phyloP scores from a whole-genome alignment of 2,329 filamentous ascomycete genomes.

The Claviceps sp. region DNA sequence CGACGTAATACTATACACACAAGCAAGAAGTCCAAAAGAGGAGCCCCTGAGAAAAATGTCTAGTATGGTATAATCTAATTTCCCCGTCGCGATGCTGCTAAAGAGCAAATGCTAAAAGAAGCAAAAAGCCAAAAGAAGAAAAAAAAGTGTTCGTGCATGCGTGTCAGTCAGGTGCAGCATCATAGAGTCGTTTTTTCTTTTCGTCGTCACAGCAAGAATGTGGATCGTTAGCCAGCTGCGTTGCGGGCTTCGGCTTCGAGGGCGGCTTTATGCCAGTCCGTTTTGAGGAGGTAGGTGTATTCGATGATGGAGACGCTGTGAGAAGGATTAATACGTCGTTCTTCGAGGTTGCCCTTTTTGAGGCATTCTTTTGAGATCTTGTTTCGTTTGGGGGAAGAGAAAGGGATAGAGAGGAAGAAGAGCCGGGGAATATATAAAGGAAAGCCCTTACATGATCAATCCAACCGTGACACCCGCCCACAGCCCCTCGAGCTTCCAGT shows the following conservation, averaged over 20 bases:
- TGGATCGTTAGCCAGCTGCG: constrained; percentile 23
- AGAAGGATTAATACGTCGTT: constrained; percentile 5
- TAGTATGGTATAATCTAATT: too few relatives aligned
- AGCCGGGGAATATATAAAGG: not conserved
- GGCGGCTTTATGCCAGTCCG: constrained; percentile 40
- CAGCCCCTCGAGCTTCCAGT: constrained; percentile 65
- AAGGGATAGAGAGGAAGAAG: not conserved
- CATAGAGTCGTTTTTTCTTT: too few relatives aligned
- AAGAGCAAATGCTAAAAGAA: too few relatives aligned
- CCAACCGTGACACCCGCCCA: constrained; percentile 72
- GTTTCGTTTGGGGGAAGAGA: not conserved
- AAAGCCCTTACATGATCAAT: constrained; percentile 39
- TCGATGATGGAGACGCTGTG: constrained; percentile 37
- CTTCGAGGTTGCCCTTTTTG: not conserved
- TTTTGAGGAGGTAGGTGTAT: constrained; percentile 36
- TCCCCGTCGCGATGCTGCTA: too few relatives aligned
- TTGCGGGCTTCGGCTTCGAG: constrained; percentile 40
- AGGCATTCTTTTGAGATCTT: too few relatives aligned
- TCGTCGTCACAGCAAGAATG: too few relatives aligned
- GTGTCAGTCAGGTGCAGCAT: too few relatives aligned
- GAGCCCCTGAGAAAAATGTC: too few relatives aligned
- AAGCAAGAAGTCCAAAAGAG: too few relatives aligned
- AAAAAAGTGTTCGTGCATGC: too few relatives aligned
- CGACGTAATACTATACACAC: too few relatives aligned
- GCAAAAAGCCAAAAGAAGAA: too few relatives aligned